Conservation (phyloP, 768 basidiomycete genomes). For the Lentinus tigrinus region DNA sequence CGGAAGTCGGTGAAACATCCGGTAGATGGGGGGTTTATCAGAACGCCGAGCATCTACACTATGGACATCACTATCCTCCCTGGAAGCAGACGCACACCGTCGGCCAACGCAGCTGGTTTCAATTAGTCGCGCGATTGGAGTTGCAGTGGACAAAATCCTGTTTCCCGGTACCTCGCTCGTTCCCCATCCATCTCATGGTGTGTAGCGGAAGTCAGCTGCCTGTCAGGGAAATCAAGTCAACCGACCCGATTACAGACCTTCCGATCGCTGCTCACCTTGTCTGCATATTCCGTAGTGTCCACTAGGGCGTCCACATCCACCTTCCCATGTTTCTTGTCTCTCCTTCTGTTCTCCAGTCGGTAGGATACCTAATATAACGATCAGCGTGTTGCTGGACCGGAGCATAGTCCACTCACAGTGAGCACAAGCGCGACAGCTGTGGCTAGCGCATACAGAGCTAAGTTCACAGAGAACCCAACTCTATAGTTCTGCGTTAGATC, state of each 20-base stretch:
- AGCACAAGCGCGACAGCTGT: slow-evolving; percentile 51
- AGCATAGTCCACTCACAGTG: slow-evolving; percentile 35
- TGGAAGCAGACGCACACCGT: too few species aligned
- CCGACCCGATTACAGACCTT: neutral
- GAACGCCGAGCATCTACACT: too few species aligned
- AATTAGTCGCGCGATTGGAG: too few species aligned
- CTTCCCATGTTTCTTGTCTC: slow-evolving; percentile 54
- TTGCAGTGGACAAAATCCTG: too few species aligned
- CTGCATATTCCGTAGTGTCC: slow-evolving; percentile 64
- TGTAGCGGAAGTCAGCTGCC: slow-evolving; percentile 65
- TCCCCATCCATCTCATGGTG: slow-evolving; percentile 24
- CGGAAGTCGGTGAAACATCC: too few species aligned
- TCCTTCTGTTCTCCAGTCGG: slow-evolving; percentile 55
- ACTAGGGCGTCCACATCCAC: slow-evolving; percentile 47
- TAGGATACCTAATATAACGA: slow-evolving; percentile 51
- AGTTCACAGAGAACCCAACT: slow-evolving; percentile 36
- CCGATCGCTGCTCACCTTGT: slow-evolving; percentile 45
- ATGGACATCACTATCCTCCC: too few species aligned
- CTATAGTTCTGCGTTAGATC: too few species aligned
- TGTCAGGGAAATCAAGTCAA: slow-evolving; percentile 21
- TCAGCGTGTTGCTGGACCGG: too few species aligned
- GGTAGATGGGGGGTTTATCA: too few species aligned
- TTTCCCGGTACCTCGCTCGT: too few species aligned
- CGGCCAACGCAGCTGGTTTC: too few species aligned
- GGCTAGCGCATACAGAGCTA: slow-evolving; percentile 55